A percentile compares a stretch with the other conserved stretches of the same genome.
Evolutionary conservation across 106 monocot species (phyloP).

Genomic region (Dioscorea dumetorum): DNA sequence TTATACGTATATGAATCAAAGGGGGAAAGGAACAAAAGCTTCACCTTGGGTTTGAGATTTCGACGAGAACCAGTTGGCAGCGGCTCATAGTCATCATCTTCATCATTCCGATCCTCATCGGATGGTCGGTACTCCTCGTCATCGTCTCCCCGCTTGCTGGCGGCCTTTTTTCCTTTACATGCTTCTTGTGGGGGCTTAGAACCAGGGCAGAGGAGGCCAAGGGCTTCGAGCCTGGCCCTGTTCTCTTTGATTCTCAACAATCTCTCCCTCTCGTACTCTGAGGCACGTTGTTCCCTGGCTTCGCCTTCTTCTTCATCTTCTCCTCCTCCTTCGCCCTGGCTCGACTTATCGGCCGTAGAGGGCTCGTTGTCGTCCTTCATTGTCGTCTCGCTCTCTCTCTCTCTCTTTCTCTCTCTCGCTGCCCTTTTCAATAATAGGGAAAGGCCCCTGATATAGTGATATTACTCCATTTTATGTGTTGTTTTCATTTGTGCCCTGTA

Average conservation of each 20-base stretch:
- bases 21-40: neutral
- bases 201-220: conserved; percentile 30
- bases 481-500: too few relatives aligned
- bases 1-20: neutral
- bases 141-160: conserved; percentile 15
- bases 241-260: conserved; percentile 52
- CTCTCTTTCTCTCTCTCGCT: too few relatives aligned
- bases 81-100: conserved; percentile 4
- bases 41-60: conserved; percentile 20
- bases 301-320: neutral
- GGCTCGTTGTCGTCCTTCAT: too few relatives aligned
- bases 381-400: too few relatives aligned
- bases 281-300: conserved; percentile 1
- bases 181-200: conserved; percentile 11
- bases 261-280: conserved; percentile 55
- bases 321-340: neutral
- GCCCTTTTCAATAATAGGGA: too few relatives aligned
- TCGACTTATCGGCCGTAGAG: neutral
- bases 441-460: too few relatives aligned
- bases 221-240: conserved; percentile 31
- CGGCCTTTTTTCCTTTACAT: neutral
- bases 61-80: conserved; percentile 11
- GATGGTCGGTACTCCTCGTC: conserved; percentile 53
- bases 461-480: too few relatives aligned
- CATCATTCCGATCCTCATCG: conserved; percentile 16